Base-by-base conservation (phyloP, 257 asterid genomes). In the Lycium ferocissimum region DNA sequence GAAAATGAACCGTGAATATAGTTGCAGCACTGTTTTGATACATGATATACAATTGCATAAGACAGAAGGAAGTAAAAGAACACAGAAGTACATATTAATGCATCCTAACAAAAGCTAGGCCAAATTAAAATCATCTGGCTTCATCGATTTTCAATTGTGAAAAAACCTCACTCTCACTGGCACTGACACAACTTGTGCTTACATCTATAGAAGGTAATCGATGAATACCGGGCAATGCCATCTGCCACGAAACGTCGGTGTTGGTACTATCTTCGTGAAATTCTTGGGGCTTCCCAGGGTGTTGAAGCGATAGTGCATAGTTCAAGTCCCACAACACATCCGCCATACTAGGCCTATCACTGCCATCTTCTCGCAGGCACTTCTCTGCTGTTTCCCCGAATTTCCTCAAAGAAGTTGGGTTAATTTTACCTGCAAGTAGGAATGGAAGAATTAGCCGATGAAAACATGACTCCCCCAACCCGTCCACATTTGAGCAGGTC, bases 241-340 rank as follows among this genome's bases (percentile, higher is more conserved):
- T 63, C 17, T 76, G 86, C 90, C 83, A 90, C 5, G 89, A 89
- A 20, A 88, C 88, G 43, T 91, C 93, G 0, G 92, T 89, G 4
- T 83, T 78, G 4, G 83, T 78, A 88, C 88, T 85, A 63, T 90
- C 90, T 37, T 90, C 94, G 20, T 83, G 76, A 3, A 88, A 84
- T 43, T 85, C 85, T 45, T 83, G 72, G 0, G 90, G 85, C 3
- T 82, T 35, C 9, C 76, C 90, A 10, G 86, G 83, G 15, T 84
- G 78, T 70, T 94, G 96, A 63, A 92, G 92, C 83, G 76, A 62
- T 83, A 88, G 81, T 15, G 90, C 90, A 51, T 91, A 92, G 26
- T 92, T 88, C 61, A 94, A 92, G 83, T 91, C 94, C 97, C 97
- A 94, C 87, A 90, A n/a, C 69, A 94, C 94, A 84, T 92, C 93